Base-by-base conservation (phyloP, 2,329 filamentous ascomycete genomes). In the Sphaceloma murrayae region DNA sequence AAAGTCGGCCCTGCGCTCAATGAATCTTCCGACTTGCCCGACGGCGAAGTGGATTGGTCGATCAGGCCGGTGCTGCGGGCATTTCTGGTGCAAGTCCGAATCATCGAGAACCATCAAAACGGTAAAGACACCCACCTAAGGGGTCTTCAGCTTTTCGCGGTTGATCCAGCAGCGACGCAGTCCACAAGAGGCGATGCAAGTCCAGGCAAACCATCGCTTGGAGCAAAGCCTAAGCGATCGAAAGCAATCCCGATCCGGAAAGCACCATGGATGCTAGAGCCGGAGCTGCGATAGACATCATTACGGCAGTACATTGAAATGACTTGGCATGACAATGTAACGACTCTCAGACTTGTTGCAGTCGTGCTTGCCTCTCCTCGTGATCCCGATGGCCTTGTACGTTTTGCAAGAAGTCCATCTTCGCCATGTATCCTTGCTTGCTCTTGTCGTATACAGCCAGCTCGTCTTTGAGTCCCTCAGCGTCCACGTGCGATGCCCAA, bases 61-160 rank as follows among this genome's bases (percentile, higher is more conserved):
- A 36, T 78, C 78, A 56, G 82, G 74, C 68, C 68, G 54, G 83
- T 88, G 1, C 74, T 96, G 13, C 78, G 88, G 48, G 87, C 85
- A 11, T 94, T 89, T 66, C 77, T 96, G 21, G 73, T 98, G 19
- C 88, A 96, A 62, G 80, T 96, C 57, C 80, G 84, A 53, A 81
- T 98, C 38, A 75, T 89, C 42, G 91, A 96, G 66, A 98, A 98
- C 58, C 91, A 98, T 62, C 91, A 98, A 65, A 98, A 98, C 61
- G 91, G 91, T 51, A 98, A 98, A 62, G 91, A 98, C 61, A 98
- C 91, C n/a, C 91, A 98, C 68, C 74, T 98, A 17, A 75, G 91
- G 11, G 89, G 87, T 2, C 75, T 98, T 62, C 93, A 94, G 66
- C 82, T 96, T 7, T 98, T 80, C 56, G 73, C 76, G 3, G 54